Base-by-base conservation (phyloP, 345 rosid species). In the Conringia planisiliqua region DNA sequence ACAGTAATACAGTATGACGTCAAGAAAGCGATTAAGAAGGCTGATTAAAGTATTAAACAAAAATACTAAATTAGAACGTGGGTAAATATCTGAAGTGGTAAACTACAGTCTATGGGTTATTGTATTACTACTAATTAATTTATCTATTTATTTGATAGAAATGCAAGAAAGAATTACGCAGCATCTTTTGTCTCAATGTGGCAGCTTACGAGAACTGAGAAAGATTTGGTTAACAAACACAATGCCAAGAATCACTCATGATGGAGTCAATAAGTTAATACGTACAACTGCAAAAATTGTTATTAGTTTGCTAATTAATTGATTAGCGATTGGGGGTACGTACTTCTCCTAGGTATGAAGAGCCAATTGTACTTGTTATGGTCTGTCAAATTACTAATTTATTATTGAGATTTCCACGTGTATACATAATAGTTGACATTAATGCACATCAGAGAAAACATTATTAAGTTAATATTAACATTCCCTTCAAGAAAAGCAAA, bases 231-330 rank as follows among this genome's bases (percentile, higher is more conserved):
- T 38, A 38, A 62, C 26, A 59, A 67, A 67, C 68, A 75, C 43
- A 75, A 63, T 40, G 46, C 73, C 73, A 67, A 74, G 61, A 58
- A 47, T 67, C 73, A 66, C 73, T 66, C 68, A 36, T 67, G 50
- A 58, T 35, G 36, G n/a, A 43, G 27, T 44, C 16, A 33, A 52
- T 32, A 54, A 73, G 36, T 43, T 42, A 32, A 9, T 11, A 56
- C 24, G 38, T 71, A 72, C 18, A 33, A 43, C 57, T 64, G 14
- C 57, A 73, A 42, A 2, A 52, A 2, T 32, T 43, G 56, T 52
- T 30, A 63, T 72, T 13, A 54, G 43, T 54, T 58, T 70, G 35
- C 48, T 29, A 52, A 52, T 30, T 33, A 7, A 55, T 65, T 62
- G 6, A 64, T 65, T 44, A 40, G 7, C 59, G 39, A 10, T 18